phyloP scores from a whole-genome alignment of 257 asterid species.

The Coffea canephora region DNA sequence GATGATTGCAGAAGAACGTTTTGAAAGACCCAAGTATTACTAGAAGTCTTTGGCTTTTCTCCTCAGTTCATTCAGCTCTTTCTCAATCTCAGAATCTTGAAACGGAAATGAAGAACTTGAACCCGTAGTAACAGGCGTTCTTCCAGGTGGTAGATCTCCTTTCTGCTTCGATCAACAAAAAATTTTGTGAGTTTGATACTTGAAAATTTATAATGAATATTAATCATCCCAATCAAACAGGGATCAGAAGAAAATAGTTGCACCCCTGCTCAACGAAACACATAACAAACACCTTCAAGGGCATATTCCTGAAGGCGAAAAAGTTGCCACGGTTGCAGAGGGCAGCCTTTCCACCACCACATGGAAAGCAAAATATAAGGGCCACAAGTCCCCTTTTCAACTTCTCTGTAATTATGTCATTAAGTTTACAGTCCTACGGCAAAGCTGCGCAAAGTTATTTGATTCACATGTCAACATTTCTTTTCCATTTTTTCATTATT shows the following conservation, averaged over 20 bases:
- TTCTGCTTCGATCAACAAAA: slow-evolving; percentile 45
- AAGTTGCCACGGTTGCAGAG: background rate
- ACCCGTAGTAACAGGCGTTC: slow-evolving; percentile 46
- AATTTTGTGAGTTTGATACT: background rate
- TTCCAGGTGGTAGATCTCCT: slow-evolving; percentile 95
- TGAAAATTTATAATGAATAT: background rate
- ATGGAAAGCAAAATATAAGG: background rate
- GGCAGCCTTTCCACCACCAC: background rate
- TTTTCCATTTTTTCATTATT: background rate
- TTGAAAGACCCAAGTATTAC: slow-evolving; percentile 1
- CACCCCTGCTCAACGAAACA: background rate
- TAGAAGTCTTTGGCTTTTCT: slow-evolving; percentile 71
- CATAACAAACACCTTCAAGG: background rate
- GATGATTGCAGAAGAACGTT: slow-evolving; percentile 2
- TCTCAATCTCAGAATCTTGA: slow-evolving; percentile 86
- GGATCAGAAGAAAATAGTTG: background rate
- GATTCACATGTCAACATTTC: background rate
- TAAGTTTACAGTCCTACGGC: background rate
- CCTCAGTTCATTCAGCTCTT: slow-evolving; percentile 82
- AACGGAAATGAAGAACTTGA: slow-evolving; percentile 49
- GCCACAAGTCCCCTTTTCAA: background rate
- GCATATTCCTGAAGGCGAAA: background rate
- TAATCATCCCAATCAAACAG: background rate
- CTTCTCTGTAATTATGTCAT: background rate
- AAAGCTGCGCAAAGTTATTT: background rate